Base-by-base conservation (phyloP, 441 rosid species). In the Croton laevigatus region DNA sequence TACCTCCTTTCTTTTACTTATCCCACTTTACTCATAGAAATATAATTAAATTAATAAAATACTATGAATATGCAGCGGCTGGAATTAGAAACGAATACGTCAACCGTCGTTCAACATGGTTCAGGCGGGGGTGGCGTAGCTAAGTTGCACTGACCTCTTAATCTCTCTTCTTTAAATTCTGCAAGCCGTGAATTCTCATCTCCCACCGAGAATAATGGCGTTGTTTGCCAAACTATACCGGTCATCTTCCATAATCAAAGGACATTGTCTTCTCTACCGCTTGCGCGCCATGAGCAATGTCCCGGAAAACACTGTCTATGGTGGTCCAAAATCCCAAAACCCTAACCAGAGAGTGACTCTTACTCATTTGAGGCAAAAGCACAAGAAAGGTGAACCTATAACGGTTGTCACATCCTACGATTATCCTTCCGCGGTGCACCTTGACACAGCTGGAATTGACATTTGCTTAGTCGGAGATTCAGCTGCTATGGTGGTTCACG, bases 401-500 rank as follows among this genome's bases (percentile, higher is more conserved):
- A 85, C 91, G 8, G 79, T 89, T 13, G 94, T 91, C 76, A 90
- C 98, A 54, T 96, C 89, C 61, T 92, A 94, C 68, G 98, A 94
- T 75, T 94, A 94, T 60, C 97, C 97, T 6, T 88, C 98, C 0
- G 98, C 93, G 2, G 96, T 92, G 71, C 98, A 92, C 75, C 45
- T 94, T 42, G 97, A 94, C 68, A 71, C 81, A 60, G 94, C 98
- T 10, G 98, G 94, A 42, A 85, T 91, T 17, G 97, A 94, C 71
- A 71, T 94, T 59, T 89, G 93, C 73, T 79, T 94, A 19, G 97
- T 94, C 12, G 98, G 98, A 13, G 97, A 94, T 78, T 94, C 98
- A 0, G 97, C 98, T 38, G 75, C 98, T 59, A 94, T 94, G 98
- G 98, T 91, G 36, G 93, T 94, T 68, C 98, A 92, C 77, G 98